Evolutionary conservation across 2,329 filamentous ascomycete genomes (phyloP), one percentile per base, ranked within the genome.

Genomic region (Penicillium sclerotiorum): DNA sequence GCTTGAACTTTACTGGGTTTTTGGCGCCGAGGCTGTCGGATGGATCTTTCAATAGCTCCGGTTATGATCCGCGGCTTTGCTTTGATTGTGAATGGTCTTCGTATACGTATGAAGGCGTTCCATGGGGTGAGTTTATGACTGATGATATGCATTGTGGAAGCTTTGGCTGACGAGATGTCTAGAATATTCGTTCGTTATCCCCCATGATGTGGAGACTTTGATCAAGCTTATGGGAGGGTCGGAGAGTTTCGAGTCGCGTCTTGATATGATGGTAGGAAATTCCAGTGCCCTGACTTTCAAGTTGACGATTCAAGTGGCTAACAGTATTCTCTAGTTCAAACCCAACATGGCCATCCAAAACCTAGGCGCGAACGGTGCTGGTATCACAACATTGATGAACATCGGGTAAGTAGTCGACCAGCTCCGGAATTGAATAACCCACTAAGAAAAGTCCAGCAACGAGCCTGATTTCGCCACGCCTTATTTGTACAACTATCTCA

Each of bases 401-500:
- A 64, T 65, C 12, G 63, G 65, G 63, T 64, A 49, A 3, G 47
- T 49, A 38, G 5, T 40, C n/a, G n/a, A n/a, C n/a, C n/a, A n/a
- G n/a, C n/a, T n/a, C n/a, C n/a, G n/a, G n/a, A n/a, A n/a, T n/a
- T n/a, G 9, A 18, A n/a, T 25, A 37, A 35, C 33, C 9, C n/a
- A 27, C 25, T 8, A 9, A 30, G 27, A 37, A 13, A 4, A 8
- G 5, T 18, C 12, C 25, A 84, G 83, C 21, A 88, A 88, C 62
- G 82, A 88, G 66, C 84, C 85, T 0, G 80, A 79, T 60, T 89
- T 89, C 67, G 80, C 79, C 0, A 83, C 80, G 0, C 85, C 85
- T 0, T 89, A 85, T 65, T 75, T 89, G 4, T 89, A 86, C 75
- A 85, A 87, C 68, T 89, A 82, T 65, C 80, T 82, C 50, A 81